These are phyloP conservation scores for Jasminum sambac DNA, from an alignment of 257 asterid species.

Conservation along the genomic window DNA sequence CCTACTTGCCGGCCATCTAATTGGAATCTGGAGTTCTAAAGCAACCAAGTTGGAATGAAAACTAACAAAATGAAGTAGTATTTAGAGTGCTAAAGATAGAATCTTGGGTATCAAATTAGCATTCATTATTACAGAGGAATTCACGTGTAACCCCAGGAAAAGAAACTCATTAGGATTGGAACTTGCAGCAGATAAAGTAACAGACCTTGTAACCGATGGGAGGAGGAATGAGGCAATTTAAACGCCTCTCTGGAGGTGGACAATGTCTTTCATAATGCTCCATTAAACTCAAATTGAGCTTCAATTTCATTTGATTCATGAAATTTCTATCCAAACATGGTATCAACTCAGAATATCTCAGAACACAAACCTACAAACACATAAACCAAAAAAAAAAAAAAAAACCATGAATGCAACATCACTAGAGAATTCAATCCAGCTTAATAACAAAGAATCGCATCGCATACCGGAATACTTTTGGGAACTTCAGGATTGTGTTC, in stretches of 20 bases:
- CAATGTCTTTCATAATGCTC: slow-evolving; percentile 98
- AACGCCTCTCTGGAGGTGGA: slow-evolving; percentile 77
- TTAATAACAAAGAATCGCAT: neutral
- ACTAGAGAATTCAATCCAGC: slow-evolving; percentile 1
- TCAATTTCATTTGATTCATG: slow-evolving; percentile 64
- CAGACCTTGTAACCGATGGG: slow-evolving; percentile 89
- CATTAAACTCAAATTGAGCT: slow-evolving; percentile 75
- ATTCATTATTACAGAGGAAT: neutral
- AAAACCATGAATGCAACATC: neutral
- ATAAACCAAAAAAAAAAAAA: neutral
- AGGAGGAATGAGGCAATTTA: slow-evolving; percentile 90
- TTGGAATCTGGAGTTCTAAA: slow-evolving; percentile 88
- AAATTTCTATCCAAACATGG: slow-evolving; percentile 85
- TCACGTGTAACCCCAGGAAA: neutral
- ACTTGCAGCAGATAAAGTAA: slow-evolving; percentile 14
- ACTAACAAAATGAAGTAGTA: slow-evolving; percentile 31
- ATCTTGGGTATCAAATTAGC: neutral
- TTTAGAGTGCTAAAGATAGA: slow-evolving; percentile 11
- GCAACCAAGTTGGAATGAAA: slow-evolving; percentile 53
- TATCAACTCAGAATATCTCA: slow-evolving; percentile 74
- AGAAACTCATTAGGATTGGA: neutral
- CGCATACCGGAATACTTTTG: slow-evolving; percentile 66
- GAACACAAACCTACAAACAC: slow-evolving; percentile 74
- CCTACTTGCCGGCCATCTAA: slow-evolving; percentile 91
- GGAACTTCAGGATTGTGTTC: slow-evolving; percentile 58